Evolutionary conservation across 257 asterid species (phyloP).

Genomic region (Salvia hispanica): DNA sequence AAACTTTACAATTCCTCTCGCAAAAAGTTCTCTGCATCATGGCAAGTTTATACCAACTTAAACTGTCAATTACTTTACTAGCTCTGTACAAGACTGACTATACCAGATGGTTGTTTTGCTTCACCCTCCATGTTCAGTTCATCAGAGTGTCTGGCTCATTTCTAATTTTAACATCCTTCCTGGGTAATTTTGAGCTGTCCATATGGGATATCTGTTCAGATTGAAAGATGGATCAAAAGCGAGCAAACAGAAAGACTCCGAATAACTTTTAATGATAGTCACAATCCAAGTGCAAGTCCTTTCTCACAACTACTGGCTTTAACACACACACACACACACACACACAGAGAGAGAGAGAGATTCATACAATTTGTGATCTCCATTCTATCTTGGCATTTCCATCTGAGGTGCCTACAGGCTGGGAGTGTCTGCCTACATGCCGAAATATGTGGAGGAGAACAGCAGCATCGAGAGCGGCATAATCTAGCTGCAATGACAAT

Average conservation of each 20-base stretch:
- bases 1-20: conserved; percentile 29
- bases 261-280: neutral
- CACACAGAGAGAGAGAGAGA: neutral
- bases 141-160: neutral
- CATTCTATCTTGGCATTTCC: conserved; percentile 67
- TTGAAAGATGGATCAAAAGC: conserved; percentile 5
- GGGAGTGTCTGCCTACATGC: conserved; percentile 60
- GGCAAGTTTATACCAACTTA: neutral
- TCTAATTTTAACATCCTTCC: conserved; percentile 36
- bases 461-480: conserved; percentile 98
- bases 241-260: neutral
- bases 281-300: neutral
- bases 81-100: conserved; percentile 1
- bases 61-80: neutral
- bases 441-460: conserved; percentile 84
- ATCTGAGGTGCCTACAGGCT: conserved; percentile 44
- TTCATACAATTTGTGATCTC: conserved; percentile 85
- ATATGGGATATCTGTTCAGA: conserved; percentile 63
- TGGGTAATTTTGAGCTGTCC: conserved; percentile 45
- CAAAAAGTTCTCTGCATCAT: neutral
- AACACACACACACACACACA: neutral
- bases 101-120: neutral
- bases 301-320: neutral
- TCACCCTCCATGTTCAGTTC: neutral
- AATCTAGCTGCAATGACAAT: conserved; percentile 67